Base-by-base conservation (phyloP, 1,284 basidiomycete species). In the Cystobasidium sp. region DNA sequence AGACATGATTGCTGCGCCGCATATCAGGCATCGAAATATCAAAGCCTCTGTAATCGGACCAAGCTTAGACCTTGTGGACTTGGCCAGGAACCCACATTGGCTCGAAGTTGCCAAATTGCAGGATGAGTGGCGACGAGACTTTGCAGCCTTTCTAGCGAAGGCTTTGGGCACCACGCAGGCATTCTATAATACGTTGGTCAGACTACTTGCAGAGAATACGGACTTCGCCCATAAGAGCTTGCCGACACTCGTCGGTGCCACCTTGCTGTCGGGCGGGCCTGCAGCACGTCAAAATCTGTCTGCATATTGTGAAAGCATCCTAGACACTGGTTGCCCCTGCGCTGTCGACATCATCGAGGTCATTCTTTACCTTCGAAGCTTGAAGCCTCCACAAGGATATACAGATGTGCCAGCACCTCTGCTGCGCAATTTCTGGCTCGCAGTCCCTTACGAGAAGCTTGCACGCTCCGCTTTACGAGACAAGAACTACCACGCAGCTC, bases 401-500 rank as follows among this genome's bases (percentile, higher is more conserved):
- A 43, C 63, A 22, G 58, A 22, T n/a, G 20, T 31, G 44, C 3
- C 37, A 58, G 87, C 90, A 77, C 85, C 86, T 41, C 83, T 93
- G 7, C 86, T 86, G 0, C 88, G 90, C 78, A 89, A 97, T 81
- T 86, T 86, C 75, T 98, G 95, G 96, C 86, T 97, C 7, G 83
- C 87, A n/a, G 80, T 97, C 47, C 89, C 96, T 76, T 91, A 87
- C 78, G 82, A 87, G 3, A 82, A 92, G 5, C 85, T 99, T 6
- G 89, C 90, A 14, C 84, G 85, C 75, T 90, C 88, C 18, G 91
- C 95, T 1, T 88, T 93, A 68, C 82, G 84, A 52, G 93, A 90
- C 75, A 91, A 91, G 0, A 88, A 91, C 5, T 97, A 91, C 81
- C 93, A 93, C 1, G 94, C 94, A 0, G 90, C 92, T 0, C 85